These are phyloP conservation scores for Trametopsis cervina DNA, from an alignment of 768 basidiomycete species.

Conservation along the genomic window DNA sequence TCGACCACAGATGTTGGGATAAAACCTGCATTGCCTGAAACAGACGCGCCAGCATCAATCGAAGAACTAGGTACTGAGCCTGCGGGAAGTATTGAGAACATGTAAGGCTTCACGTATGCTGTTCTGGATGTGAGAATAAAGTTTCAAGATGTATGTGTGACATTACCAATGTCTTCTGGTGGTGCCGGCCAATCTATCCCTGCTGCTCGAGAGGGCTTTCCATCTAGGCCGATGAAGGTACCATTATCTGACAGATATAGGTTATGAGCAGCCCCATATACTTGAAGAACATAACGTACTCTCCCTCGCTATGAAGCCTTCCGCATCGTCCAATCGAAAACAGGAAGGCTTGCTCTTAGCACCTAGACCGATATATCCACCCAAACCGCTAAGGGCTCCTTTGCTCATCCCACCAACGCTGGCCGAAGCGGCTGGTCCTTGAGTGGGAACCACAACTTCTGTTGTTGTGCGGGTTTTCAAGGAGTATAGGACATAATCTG, in stretches of 20 bases:
- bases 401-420: slow-evolving; percentile 44
- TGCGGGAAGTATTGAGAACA: slow-evolving; percentile 68
- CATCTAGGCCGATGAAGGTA: slow-evolving; percentile 54
- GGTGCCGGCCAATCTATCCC: slow-evolving; percentile 70
- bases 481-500: slow-evolving; percentile 71
- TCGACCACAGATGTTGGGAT: slow-evolving; percentile 57
- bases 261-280: not conserved
- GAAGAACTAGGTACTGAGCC: slow-evolving; percentile 42
- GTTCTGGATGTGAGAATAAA: too few species aligned
- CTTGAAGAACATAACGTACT: slow-evolving; percentile 40
- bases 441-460: slow-evolving; percentile 42
- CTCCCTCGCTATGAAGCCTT: slow-evolving; percentile 72
- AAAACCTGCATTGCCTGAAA: slow-evolving; percentile 28
- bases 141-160: too few species aligned
- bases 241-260: slow-evolving; percentile 48
- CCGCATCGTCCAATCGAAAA: slow-evolving; percentile 46
- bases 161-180: slow-evolving; percentile 75
- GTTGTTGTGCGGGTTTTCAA: slow-evolving; percentile 49
- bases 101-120: slow-evolving; percentile 74
- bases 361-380: slow-evolving; percentile 79
- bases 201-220: slow-evolving; percentile 39
- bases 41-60: slow-evolving; percentile 18
- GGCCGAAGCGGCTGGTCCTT: slow-evolving; percentile 29
- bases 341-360: slow-evolving; percentile 65
- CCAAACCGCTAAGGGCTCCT: slow-evolving; percentile 72